A percentile compares a stretch with the other conserved stretches of the same genome.
Conservation (phyloP, 2,329 filamentous ascomycete genomes). For the Ceratocystis smalleyi region DNA sequence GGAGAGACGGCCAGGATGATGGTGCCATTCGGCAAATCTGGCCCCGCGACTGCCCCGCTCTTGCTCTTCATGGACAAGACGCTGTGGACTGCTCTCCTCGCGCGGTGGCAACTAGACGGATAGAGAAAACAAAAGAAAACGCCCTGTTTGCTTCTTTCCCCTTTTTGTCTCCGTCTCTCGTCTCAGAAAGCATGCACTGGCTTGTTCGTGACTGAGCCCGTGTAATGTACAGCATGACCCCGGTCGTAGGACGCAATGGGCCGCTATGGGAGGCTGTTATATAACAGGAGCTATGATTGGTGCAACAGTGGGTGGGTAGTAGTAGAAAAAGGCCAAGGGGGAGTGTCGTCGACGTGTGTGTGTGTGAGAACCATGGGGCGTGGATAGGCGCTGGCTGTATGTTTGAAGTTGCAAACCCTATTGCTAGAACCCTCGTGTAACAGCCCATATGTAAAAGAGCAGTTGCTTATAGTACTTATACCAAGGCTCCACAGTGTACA, state of each 20-base stretch:
- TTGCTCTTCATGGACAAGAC: too few species aligned
- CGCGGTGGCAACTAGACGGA: background rate
- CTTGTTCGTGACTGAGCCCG: background rate
- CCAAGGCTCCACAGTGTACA: background rate
- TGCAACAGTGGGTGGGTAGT: background rate
- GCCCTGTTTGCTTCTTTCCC: background rate
- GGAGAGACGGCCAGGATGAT: background rate
- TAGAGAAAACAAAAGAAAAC: background rate
- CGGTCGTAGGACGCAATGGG: background rate
- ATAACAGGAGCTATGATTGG: background rate
- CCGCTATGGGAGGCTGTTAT: background rate
- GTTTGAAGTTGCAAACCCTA: background rate
- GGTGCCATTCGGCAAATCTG: background rate
- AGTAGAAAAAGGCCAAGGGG: too few species aligned
- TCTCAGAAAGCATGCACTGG: background rate
- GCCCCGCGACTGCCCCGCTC: too few species aligned
- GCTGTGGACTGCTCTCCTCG: background rate
- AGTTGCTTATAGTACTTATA: too few species aligned
- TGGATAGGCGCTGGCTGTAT: background rate
- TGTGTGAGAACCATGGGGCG: background rate
- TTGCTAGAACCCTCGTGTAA: background rate
- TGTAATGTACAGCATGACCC: background rate
- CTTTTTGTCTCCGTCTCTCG: background rate
- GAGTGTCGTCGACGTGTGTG: background rate
- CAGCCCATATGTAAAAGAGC: background rate